A percentile compares a stretch with the other conserved stretches of the same genome.
Evolutionary conservation across 2,329 filamentous ascomycete genomes (phyloP).

Genomic region (Aureobasidium sp.): DNA sequence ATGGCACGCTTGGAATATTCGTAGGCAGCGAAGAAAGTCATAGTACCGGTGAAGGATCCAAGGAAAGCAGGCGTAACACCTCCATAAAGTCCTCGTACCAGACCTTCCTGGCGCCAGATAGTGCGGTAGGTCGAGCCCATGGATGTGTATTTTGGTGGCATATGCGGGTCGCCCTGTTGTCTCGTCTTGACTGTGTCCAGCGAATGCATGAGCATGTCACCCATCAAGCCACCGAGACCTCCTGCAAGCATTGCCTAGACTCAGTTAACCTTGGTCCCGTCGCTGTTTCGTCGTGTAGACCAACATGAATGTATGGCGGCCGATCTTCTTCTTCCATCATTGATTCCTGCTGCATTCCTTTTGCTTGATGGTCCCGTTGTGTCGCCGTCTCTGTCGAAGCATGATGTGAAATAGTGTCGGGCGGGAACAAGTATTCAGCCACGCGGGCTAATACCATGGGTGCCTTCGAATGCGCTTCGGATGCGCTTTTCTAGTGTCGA

Average conservation of each 20-base stretch:
- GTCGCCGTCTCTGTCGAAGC: constrained; percentile 15
- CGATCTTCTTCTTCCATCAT: constrained; percentile 24
- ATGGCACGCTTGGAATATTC: constrained; percentile 89
- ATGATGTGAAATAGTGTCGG: constrained; percentile 21
- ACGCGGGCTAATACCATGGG: constrained; percentile 45
- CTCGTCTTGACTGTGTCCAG: constrained; percentile 97
- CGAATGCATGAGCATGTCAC: constrained; percentile 98
- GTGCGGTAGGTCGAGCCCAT: constrained; percentile 86
- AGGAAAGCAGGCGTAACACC: constrained; percentile 87
- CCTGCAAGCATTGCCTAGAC: constrained; percentile 86
- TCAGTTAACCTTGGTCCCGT: constrained; percentile 14
- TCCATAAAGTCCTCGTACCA: constrained; percentile 79
- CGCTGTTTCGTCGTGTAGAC: constrained; percentile 15
- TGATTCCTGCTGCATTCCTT: not conserved
- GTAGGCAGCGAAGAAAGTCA: constrained; percentile 94
- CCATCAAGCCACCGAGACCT: constrained; percentile 83
- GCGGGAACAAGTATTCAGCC: constrained; percentile 40
- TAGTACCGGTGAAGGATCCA: constrained; percentile 87
- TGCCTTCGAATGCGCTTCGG: constrained; percentile 10
- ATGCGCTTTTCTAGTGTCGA: constrained; percentile 9
- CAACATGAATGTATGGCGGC: constrained; percentile 43
- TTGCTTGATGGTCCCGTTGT: constrained; percentile 1
- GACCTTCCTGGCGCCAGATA: constrained; percentile 86
- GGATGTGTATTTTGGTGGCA: constrained; percentile 87
- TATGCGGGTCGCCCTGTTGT: constrained; percentile 90